Evolutionary conservation across 2,329 filamentous ascomycete genomes (phyloP), one percentile per base, ranked within the genome.

Genomic region (Calonectria henricotiae): DNA sequence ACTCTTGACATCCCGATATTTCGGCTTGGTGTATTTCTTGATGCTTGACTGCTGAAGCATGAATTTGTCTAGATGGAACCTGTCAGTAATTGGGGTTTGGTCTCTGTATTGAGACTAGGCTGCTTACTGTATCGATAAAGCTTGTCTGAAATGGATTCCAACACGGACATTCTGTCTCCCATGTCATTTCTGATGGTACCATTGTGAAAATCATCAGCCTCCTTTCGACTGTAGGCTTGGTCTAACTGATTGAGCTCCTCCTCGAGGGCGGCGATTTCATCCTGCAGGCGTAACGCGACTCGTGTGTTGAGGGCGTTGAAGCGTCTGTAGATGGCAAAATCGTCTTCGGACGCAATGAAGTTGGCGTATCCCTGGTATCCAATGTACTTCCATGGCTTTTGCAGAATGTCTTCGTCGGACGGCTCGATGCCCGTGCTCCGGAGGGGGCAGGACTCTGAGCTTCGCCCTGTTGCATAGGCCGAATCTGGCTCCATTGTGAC

Each of bases 161-260:
- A 32, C 13, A 51, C 47, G 47, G 47, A 51, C 47, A 51, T 51
- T 15, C 47, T 25, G 15, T 51, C 47, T 15, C 47, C 47, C 47
- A 51, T 51, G 47, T 51, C 47, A n/a, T 51, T 51, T 46, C 47
- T 51, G 25, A 51, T 32, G 7, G 47, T 51, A 12, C 47, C 47
- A 12, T 51, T 51, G 47, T 51, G 47, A n/a, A 51, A 51, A 51
- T 51, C 47, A 32, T 51, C 47, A 12, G 47, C 47, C 13, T 51
- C 47, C 25, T 30, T 51, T 27, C 25, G 25, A 20, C 47, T 51
- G 27, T 51, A 51, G 2, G 25, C 23, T 23, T 51, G 47, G 47
- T 51, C 47, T 15, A 51, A 25, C 47, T 51, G 47, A 23, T 51
- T 32, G 15, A 51, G 47, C 47, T 51, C 47, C 47, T 51, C 47